phyloP scores from a whole-genome alignment of 2,329 filamentous ascomycete species.

The Cercospora citrullina region DNA sequence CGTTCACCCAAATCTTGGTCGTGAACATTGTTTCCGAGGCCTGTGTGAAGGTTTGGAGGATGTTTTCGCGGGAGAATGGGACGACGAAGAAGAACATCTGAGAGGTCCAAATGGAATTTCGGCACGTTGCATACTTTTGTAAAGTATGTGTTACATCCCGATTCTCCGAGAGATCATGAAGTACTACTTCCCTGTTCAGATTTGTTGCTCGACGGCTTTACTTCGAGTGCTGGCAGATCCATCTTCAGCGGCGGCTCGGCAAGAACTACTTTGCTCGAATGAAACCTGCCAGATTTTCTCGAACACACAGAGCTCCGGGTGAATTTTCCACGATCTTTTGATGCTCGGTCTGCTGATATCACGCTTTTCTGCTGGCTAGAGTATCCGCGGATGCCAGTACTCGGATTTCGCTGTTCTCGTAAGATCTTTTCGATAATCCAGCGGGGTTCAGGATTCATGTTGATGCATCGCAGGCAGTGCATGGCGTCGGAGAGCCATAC shows the following conservation, averaged over 20 bases:
- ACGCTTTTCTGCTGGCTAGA: background rate
- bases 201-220: background rate
- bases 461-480: background rate
- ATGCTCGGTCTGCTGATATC: background rate
- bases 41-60: conserved; percentile 12
- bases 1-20: background rate
- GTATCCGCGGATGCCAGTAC: background rate
- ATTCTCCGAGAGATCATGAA: background rate
- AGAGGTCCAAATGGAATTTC: background rate
- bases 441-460: background rate
- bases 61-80: background rate
- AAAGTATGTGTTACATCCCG: background rate
- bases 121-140: background rate
- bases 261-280: background rate
- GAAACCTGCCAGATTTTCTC: background rate
- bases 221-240: background rate
- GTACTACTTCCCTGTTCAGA: background rate
- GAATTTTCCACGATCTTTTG: background rate
- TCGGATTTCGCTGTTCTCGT: background rate
- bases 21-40: conserved; percentile 11
- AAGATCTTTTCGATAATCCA: background rate
- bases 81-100: background rate
- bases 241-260: background rate
- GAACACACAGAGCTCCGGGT: background rate
- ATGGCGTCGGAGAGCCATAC: background rate